A percentile compares a stretch with the other conserved stretches of the same genome.
These are phyloP conservation scores for Paecilomyces variotii DNA, from an alignment of 2,329 filamentous ascomycete species.

Conservation along the genomic window DNA sequence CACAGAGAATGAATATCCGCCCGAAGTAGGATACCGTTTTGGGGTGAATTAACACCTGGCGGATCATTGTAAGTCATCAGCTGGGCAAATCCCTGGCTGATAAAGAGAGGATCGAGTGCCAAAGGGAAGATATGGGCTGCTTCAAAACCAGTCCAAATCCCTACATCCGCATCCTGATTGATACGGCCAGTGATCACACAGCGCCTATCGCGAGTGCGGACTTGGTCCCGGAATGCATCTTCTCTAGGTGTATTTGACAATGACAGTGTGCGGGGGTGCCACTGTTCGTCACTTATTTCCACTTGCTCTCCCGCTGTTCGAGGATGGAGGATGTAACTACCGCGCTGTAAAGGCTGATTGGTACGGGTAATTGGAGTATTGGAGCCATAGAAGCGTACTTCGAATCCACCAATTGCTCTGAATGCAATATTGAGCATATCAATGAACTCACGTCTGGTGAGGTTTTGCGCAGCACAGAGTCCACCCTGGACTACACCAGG, in stretches of 20 bases:
- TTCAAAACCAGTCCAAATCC: neutral
- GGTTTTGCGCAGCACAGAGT: neutral
- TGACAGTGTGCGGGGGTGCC: neutral
- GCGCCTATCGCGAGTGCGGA: constrained; percentile 7
- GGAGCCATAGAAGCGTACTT: neutral
- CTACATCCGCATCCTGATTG: neutral
- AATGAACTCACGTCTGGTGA: neutral
- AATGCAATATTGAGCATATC: neutral
- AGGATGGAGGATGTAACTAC: neutral
- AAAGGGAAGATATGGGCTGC: constrained; percentile 1
- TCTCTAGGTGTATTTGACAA: neutral
- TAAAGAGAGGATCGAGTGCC: neutral
- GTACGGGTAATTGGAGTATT: neutral
- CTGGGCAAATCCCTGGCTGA: neutral
- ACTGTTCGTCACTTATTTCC: neutral
- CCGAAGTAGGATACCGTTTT: neutral
- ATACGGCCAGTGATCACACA: constrained; percentile 1
- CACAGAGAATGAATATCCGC: neutral
- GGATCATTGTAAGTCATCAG: neutral
- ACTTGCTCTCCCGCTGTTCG: neutral
- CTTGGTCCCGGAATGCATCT: constrained; percentile 2
- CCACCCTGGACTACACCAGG: neutral
- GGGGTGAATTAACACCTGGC: neutral
- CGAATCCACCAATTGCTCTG: neutral
- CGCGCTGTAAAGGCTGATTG: neutral